Conservation (phyloP, 2,329 filamentous ascomycete genomes). For the Colletotrichum sp. region DNA sequence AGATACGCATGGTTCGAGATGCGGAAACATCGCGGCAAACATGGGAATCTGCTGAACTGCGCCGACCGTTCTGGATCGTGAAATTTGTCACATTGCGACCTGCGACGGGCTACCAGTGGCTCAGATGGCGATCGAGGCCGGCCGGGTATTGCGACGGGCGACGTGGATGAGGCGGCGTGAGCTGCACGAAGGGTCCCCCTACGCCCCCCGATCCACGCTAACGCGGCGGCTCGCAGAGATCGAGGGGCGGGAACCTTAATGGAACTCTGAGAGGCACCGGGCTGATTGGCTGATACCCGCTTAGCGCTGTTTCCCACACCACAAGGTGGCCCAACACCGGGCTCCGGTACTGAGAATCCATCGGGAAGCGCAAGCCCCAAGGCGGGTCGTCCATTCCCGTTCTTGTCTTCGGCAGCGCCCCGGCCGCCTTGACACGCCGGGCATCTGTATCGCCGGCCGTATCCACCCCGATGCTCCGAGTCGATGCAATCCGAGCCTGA, state of each 20-base stretch:
- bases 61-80: not conserved
- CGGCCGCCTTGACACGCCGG: not conserved
- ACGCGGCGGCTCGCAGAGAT: constrained; percentile 30
- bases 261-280: not conserved
- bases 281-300: not conserved
- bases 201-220: constrained; percentile 33
- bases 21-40: not conserved
- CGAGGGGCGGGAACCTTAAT: constrained; percentile 17
- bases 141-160: not conserved
- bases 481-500: not conserved
- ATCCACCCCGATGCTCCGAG: not conserved
- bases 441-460: not conserved
- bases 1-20: not conserved
- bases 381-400: no score
- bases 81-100: not conserved
- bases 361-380: no score
- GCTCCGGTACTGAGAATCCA: not conserved
- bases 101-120: not conserved
- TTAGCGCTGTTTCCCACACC: not conserved
- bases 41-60: constrained; percentile 8
- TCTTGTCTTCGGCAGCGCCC: not conserved
- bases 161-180: not conserved
- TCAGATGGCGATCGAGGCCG: not conserved
- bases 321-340: not conserved
- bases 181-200: constrained; percentile 14